phyloP scores from a whole-genome alignment of 2,329 filamentous ascomycete genomes.

The Pseudogymnoascus sp. region DNA sequence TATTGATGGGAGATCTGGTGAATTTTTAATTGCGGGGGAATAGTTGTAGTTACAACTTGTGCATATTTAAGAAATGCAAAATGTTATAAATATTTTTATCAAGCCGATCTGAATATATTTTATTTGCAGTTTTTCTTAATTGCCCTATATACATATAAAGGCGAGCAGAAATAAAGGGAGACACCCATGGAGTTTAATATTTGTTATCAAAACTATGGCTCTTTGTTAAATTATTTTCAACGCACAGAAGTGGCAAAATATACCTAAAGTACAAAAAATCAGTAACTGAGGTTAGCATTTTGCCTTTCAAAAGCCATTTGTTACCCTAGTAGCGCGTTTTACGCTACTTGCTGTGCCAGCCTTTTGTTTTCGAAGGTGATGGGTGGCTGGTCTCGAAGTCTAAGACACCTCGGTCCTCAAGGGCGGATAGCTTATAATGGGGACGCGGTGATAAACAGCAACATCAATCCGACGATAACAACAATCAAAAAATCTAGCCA shows the following conservation, averaged over 20 bases:
- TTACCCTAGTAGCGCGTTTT: background rate
- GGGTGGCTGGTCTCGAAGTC: constrained; percentile 5
- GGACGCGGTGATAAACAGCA: constrained; percentile 4
- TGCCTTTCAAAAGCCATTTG: background rate
- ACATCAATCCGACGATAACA: background rate
- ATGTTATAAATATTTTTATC: background rate
- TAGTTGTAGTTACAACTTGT: background rate
- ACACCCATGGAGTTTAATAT: background rate
- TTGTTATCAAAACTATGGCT: background rate
- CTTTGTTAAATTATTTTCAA: background rate
- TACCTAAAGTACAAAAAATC: background rate
- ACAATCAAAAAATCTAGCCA: background rate
- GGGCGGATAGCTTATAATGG: background rate
- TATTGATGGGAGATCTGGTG: constrained; percentile 63
- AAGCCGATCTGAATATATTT: background rate
- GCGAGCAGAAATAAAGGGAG: background rate
- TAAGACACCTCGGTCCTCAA: background rate
- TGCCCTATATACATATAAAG: background rate
- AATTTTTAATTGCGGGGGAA: constrained; percentile 20
- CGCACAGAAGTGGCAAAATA: background rate
- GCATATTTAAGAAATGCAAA: background rate
- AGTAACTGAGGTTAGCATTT: background rate
- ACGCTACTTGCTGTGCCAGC: constrained; percentile 11
- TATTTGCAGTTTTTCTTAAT: background rate
- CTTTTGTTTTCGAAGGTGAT: constrained; percentile 14